Evolutionary conservation across 2,329 filamentous ascomycete species (phyloP).

Genomic region (Monosporascus sp.): DNA sequence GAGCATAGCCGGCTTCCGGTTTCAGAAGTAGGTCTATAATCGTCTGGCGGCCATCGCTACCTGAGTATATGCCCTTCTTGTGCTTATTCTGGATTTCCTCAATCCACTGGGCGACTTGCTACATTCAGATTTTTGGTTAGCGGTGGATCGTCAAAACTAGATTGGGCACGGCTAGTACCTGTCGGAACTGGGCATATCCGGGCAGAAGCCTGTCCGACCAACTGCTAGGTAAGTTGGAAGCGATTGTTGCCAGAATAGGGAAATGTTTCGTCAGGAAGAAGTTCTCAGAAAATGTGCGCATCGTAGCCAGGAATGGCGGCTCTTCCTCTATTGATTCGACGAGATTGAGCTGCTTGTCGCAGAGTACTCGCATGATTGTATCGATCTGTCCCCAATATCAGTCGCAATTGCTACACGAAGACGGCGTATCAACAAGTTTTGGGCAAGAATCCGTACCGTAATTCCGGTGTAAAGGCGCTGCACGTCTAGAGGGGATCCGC

Average conservation of each 20-base stretch:
- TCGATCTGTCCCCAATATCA: not conserved
- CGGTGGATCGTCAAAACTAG: not conserved
- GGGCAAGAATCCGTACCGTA: not conserved
- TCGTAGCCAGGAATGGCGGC: conserved; percentile 1
- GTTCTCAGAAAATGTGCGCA: conserved; percentile 3
- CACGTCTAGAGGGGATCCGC: not conserved
- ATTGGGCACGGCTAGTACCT: not conserved
- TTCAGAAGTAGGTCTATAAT: conserved; percentile 1
- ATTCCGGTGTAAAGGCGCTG: conserved; percentile 3
- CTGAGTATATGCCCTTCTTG: not conserved
- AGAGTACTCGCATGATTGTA: conserved; percentile 3
- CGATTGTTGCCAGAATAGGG: conserved; percentile 1
- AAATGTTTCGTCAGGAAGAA: conserved; percentile 4
- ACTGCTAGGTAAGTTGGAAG: not conserved
- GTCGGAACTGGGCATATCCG: not conserved
- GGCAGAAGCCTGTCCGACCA: not conserved
- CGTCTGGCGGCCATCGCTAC: conserved; percentile 1
- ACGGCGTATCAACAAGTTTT: no score
- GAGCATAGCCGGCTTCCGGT: not conserved
- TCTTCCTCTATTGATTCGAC: conserved; percentile 1
- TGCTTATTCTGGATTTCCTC: conserved; percentile 1
- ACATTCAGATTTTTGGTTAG: not conserved
- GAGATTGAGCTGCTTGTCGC: not conserved
- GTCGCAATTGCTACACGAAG: no score
- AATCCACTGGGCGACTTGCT: not conserved